Conservation (phyloP, 2,329 filamentous ascomycete genomes). For the Penicillium polonicum region DNA sequence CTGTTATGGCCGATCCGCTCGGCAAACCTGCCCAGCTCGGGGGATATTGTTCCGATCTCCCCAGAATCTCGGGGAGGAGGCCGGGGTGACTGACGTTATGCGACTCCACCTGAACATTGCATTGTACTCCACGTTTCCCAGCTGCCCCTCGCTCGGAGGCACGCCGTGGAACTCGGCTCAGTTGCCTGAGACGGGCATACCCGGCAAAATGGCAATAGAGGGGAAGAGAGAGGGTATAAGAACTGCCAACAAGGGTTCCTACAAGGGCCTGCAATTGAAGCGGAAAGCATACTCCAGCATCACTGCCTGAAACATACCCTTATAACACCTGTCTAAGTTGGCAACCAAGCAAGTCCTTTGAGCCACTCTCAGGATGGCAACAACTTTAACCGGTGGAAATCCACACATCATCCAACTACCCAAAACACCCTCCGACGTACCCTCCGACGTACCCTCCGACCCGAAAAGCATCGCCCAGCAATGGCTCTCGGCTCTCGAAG, state of each 20-base stretch:
- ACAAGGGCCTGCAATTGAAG: neutral
- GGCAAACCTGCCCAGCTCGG: slow-evolving; percentile 18
- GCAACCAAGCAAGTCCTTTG: neutral
- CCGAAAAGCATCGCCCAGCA: slow-evolving; percentile 30
- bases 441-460: slow-evolving; percentile 23
- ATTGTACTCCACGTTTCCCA: slow-evolving; percentile 5
- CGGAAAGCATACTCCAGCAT: neutral
- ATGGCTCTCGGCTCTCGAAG: slow-evolving; percentile 34
- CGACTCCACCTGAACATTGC: slow-evolving; percentile 5
- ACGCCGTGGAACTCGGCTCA: slow-evolving; percentile 6
- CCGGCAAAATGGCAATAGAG: slow-evolving; percentile 8
- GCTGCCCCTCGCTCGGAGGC: slow-evolving; percentile 3
- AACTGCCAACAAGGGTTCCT: neutral
- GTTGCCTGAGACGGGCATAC: neutral
- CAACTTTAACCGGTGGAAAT: slow-evolving; percentile 25
- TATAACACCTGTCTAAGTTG: too few relatives aligned
- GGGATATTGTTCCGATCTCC: slow-evolving; percentile 10
- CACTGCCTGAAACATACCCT: neutral
- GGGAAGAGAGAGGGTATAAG: slow-evolving; percentile 1
- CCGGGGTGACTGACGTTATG: slow-evolving; percentile 10
- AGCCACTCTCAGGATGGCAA: slow-evolving; percentile 14
- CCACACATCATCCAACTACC: slow-evolving; percentile 35
- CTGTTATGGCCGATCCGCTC: slow-evolving; percentile 1
- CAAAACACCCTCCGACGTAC: slow-evolving; percentile 20
- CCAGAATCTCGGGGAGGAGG: slow-evolving; percentile 6